phyloP scores from a whole-genome alignment of 2,329 filamentous ascomycete species.

The Sphaerulina musiva region DNA sequence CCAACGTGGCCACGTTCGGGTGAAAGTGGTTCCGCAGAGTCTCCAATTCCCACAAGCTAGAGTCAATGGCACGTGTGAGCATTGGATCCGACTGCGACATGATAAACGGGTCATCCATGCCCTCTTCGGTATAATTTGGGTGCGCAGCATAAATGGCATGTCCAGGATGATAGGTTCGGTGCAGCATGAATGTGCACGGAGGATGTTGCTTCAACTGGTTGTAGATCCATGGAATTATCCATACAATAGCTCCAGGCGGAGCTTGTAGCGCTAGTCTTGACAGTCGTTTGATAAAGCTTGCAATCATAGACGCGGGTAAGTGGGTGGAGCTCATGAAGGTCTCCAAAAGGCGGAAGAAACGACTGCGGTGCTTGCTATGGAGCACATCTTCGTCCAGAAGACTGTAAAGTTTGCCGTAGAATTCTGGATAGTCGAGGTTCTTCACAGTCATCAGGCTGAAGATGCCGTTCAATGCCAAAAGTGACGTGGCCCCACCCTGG shows the following conservation, averaged over 20 bases:
- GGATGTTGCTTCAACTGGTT: slow-evolving; percentile 89
- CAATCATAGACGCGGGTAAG: slow-evolving; percentile 81
- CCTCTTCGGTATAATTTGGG: slow-evolving; percentile 45
- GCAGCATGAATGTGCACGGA: slow-evolving; percentile 91
- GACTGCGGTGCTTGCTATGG: slow-evolving; percentile 88
- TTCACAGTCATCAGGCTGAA: slow-evolving; percentile 91
- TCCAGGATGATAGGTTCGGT: slow-evolving; percentile 51
- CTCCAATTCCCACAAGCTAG: slow-evolving; percentile 89
- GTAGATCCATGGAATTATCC: slow-evolving; percentile 87
- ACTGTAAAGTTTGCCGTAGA: slow-evolving; percentile 91
- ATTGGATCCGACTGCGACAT: slow-evolving; percentile 72
- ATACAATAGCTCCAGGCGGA: slow-evolving; percentile 82
- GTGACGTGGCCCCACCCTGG: slow-evolving; percentile 73
- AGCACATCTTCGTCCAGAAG: slow-evolving; percentile 78
- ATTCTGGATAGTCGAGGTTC: slow-evolving; percentile 79
- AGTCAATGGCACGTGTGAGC: slow-evolving; percentile 80
- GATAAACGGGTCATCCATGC: slow-evolving; percentile 70
- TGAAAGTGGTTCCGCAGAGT: slow-evolving; percentile 91
- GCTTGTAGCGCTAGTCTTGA: slow-evolving; percentile 77
- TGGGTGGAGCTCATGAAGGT: slow-evolving; percentile 87
- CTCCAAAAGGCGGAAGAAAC: slow-evolving; percentile 86
- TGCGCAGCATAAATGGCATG: slow-evolving; percentile 27
- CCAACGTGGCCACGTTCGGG: slow-evolving; percentile 88
- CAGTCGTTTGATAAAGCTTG: slow-evolving; percentile 94
- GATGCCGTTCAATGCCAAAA: slow-evolving; percentile 83